Evolutionary conservation across 805 yeast species (phyloP).

Genomic region (Jamesozyma hellenica): DNA sequence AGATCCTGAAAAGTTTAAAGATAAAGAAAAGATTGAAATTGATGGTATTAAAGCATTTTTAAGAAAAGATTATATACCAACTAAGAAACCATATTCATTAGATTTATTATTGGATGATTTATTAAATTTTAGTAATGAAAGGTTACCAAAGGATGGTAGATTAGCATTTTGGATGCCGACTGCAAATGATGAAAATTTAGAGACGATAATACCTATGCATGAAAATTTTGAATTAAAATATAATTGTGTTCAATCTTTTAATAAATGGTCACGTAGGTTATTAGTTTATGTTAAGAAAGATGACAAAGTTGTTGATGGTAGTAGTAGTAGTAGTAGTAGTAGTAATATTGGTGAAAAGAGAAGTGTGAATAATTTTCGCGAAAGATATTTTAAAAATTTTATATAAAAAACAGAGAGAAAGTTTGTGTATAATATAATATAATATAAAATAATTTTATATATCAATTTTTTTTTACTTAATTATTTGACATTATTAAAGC

Average conservation of each 20-base stretch:
- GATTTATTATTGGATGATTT: slow-evolving; percentile 71
- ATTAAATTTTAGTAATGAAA: slow-evolving; percentile 56
- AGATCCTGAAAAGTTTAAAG: slow-evolving; percentile 55
- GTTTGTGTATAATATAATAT: background rate
- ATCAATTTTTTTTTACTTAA: too few species aligned
- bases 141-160: slow-evolving; percentile 68
- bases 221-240: slow-evolving; percentile 57
- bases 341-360: slow-evolving; percentile 36
- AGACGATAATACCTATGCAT: slow-evolving; percentile 70
- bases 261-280: slow-evolving; percentile 86
- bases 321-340: slow-evolving; percentile 42
- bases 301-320: slow-evolving; percentile 9
- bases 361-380: slow-evolving; percentile 54
- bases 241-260: slow-evolving; percentile 76
- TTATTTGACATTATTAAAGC: slow-evolving; percentile 33
- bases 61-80: slow-evolving; percentile 77
- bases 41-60: slow-evolving; percentile 71
- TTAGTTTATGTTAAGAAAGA: slow-evolving; percentile 63
- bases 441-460: background rate
- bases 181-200: slow-evolving; percentile 73
- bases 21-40: slow-evolving; percentile 63
- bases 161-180: slow-evolving; percentile 97
- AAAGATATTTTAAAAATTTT: slow-evolving; percentile 66
- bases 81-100: slow-evolving; percentile 82
- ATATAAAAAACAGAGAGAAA: slow-evolving; percentile 17